These are phyloP conservation scores for Neurospora sp. DNA, from an alignment of 495 filamentous ascomycete species.

Conservation along the genomic window DNA sequence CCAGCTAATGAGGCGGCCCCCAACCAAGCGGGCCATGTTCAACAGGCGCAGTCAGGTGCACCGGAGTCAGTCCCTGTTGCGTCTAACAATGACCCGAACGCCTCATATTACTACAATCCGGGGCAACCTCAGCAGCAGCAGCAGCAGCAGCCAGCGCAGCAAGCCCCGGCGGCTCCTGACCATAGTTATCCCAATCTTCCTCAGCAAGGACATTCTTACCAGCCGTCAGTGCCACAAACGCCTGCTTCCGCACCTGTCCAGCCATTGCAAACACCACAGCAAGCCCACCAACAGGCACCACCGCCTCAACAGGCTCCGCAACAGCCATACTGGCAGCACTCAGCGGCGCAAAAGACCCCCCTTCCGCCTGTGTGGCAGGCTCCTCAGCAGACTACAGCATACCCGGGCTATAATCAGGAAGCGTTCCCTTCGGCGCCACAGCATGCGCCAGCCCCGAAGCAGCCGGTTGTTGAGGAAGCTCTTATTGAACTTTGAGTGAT, in stretches of 20 bases:
- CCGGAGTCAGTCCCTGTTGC: conserved; percentile 11
- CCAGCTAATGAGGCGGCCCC: conserved; percentile 20
- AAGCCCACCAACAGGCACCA: conserved; percentile 17
- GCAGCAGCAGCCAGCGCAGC: conserved; percentile 21
- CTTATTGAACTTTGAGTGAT: conserved; percentile 66
- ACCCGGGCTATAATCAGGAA: conserved; percentile 51
- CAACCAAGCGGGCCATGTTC: conserved; percentile 17
- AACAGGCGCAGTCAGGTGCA: conserved; percentile 24
- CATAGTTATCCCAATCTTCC: conserved; percentile 33
- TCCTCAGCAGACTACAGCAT: conserved; percentile 27
- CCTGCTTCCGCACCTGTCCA: conserved; percentile 30
- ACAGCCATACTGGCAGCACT: conserved; percentile 34
- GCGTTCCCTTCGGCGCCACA: conserved; percentile 54
- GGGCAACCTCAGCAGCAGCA: conserved; percentile 22
- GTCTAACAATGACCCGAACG: conserved; percentile 34
- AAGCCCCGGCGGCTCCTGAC: conserved; percentile 26
- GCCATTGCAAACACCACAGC: conserved; percentile 30
- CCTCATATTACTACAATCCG: conserved; percentile 40
- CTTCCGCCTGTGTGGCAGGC: conserved; percentile 37
- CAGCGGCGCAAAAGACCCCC: conserved; percentile 24
- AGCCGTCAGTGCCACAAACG: conserved; percentile 31
- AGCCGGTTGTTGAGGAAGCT: conserved; percentile 71
- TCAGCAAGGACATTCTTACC: conserved; percentile 30
- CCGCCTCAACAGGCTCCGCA: conserved; percentile 15
- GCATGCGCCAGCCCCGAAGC: conserved; percentile 43